Evolutionary conservation across 148 eudicot species (phyloP), one percentile per base, ranked within the genome.

Genomic region (Persicaria maculosa): DNA sequence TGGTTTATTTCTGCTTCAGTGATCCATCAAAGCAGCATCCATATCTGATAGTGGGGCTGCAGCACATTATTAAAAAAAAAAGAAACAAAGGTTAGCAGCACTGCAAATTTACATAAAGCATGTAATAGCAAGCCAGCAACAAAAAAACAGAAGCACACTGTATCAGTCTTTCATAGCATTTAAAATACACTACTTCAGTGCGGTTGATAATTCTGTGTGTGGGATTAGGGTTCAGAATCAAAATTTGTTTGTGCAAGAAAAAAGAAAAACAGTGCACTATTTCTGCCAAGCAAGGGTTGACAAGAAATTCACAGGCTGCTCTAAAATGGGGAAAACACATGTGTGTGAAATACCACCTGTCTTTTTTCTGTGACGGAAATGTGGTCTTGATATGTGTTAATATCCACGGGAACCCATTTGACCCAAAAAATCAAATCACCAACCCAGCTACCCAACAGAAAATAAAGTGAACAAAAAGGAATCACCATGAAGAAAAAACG

Each of bases 11-110:
- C 62, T 65, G 74, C 43, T 50, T 88, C 79, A 90, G 76, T 84
- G 90, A 44, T 93, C 96, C 92, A 95, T 95, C 78, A 95, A 82
- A 74, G 98, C 97, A 68, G 93, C 84, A 80, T 95, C 98, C 53
- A 86, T 90, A 59, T 95, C 98, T 5, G 98, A 92, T 67, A 95
- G 84, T 44, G 98, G 98, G 44, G 98, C 98, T 95, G 96, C 85
- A 88, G 80, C 61, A 54, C 36, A 83, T 71, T 31, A 53, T 71
- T 15, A 11, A 58, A 40, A 54, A 67, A 15, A 72, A 58, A 4
- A 17, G 10, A 43, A 44, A 45, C 8, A 69, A 50, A 10, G 2
- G 40, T 59, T 46, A 43, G 22, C 78, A 16, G 50, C 64, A 44
- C 25, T 44, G 20, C 65, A 59, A 19, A 22, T 59, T 9, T 59